phyloP scores from a whole-genome alignment of 2,329 filamentous ascomycete genomes.

The Verticillium longisporum region DNA sequence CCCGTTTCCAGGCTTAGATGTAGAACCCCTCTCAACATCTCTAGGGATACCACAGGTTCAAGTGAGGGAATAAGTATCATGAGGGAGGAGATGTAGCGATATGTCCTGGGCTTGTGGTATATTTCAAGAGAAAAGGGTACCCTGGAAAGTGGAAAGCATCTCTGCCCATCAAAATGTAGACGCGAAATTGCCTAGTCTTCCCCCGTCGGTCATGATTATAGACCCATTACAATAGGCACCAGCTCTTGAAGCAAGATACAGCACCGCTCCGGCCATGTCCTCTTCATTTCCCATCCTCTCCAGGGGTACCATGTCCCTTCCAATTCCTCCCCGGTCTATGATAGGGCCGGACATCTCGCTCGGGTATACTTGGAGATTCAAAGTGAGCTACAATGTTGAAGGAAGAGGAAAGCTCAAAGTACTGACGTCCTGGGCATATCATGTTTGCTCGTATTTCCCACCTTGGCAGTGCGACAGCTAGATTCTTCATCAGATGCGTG shows the following conservation, averaged over 20 bases:
- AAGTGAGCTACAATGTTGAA: conserved; percentile 8
- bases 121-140: too few species aligned
- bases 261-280: conserved; percentile 54
- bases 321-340: conserved; percentile 30
- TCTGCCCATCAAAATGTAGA: conserved; percentile 36
- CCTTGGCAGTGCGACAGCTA: conserved; percentile 57
- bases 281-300: conserved; percentile 50
- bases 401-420: conserved; percentile 2
- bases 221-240: conserved; percentile 61
- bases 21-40: too few species aligned
- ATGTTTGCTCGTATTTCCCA: conserved; percentile 49
- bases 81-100: too few species aligned
- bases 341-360: conserved; percentile 50
- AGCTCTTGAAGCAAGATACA: conserved; percentile 57
- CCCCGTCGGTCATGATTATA: conserved; percentile 56
- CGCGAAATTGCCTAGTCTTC: conserved; percentile 47
- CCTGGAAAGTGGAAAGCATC: too few species aligned
- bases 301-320: conserved; percentile 41
- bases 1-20: too few species aligned
- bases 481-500: conserved; percentile 64
- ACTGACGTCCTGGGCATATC: conserved; percentile 41
- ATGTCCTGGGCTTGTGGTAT: too few species aligned
- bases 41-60: too few species aligned
- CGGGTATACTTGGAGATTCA: conserved; percentile 40
- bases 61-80: too few species aligned